Percentiles rank a stretch among this genome's conserved stretches.
These are phyloP conservation scores for Auricularia sp. DNA, from an alignment of 768 basidiomycete genomes.

Conservation along the genomic window DNA sequence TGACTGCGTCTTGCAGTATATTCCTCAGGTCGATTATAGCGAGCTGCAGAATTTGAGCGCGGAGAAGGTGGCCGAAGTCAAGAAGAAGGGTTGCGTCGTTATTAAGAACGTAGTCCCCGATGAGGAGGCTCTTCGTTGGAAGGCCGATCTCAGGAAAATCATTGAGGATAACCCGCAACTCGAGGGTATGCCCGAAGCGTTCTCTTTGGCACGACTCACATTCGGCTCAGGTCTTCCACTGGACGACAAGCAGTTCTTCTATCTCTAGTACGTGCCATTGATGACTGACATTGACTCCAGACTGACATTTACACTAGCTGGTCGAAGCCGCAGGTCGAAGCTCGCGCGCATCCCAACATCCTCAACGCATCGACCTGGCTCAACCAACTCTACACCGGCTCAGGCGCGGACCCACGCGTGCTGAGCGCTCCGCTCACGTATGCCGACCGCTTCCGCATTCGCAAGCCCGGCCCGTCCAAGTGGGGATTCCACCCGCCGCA, in stretches of 20 bases:
- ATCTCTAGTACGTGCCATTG: slow-evolving; percentile 47
- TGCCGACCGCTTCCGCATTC: slow-evolving; percentile 65
- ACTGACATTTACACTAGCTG: slow-evolving; percentile 25
- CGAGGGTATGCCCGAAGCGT: slow-evolving; percentile 30
- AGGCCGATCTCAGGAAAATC: slow-evolving; percentile 44
- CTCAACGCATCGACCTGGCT: slow-evolving; percentile 48
- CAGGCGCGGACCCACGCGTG: slow-evolving; percentile 6
- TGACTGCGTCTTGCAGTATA: slow-evolving; percentile 24
- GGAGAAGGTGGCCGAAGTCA: slow-evolving; percentile 41
- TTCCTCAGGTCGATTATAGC: slow-evolving; percentile 50
- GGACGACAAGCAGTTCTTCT: slow-evolving; percentile 61
- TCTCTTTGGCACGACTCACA: background rate
- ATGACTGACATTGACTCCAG: slow-evolving; percentile 4
- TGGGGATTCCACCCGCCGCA: slow-evolving; percentile 51
- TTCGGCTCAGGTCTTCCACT: slow-evolving; percentile 37
- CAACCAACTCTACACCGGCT: slow-evolving; percentile 50
- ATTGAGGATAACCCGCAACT: slow-evolving; percentile 46
- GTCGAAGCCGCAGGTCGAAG: slow-evolving; percentile 51
- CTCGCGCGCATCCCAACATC: slow-evolving; percentile 57
- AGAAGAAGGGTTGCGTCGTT: slow-evolving; percentile 47
- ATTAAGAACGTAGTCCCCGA: slow-evolving; percentile 52
- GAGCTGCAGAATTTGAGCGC: slow-evolving; percentile 38
- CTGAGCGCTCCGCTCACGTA: slow-evolving; percentile 36
- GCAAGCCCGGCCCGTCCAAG: slow-evolving; percentile 38
- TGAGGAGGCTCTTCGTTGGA: slow-evolving; percentile 48